These are phyloP conservation scores for Aristolochia fimbriata DNA, from an alignment of 164 flowering plant species.

Conservation along the genomic window DNA sequence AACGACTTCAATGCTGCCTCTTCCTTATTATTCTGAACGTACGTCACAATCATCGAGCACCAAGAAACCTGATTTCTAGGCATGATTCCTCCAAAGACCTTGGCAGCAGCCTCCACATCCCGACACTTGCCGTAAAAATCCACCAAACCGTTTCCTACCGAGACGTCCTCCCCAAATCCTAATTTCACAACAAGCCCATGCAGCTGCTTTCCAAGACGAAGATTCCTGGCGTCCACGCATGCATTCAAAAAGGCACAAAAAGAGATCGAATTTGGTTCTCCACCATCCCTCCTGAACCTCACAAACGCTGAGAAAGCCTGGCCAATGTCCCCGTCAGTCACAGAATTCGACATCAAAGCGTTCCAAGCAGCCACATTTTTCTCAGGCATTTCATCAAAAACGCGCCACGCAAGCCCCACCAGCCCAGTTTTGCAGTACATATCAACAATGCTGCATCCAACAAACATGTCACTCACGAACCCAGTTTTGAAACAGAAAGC, in stretches of 20 bases:
- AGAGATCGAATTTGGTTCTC: constrained; percentile 52
- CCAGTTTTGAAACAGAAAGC: constrained; percentile 44
- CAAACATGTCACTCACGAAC: constrained; percentile 40
- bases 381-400: constrained; percentile 83
- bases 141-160: constrained; percentile 61
- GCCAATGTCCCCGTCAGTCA: constrained; percentile 31
- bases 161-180: constrained; percentile 44
- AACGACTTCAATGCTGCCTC: constrained; percentile 56
- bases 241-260: constrained; percentile 80
- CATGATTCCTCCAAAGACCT: constrained; percentile 35
- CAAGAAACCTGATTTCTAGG: constrained; percentile 58
- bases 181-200: constrained; percentile 44
- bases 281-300: constrained; percentile 34
- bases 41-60: constrained; percentile 61
- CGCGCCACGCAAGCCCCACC: constrained; percentile 29
- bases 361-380: constrained; percentile 65
- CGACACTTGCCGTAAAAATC: constrained; percentile 86
- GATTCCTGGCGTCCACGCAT: constrained; percentile 38
- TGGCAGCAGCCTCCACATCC: constrained; percentile 29
- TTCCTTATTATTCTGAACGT: constrained; percentile 61
- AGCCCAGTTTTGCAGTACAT: constrained; percentile 59
- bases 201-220: constrained; percentile 44
- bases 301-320: constrained; percentile 40
- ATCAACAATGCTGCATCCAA: constrained; percentile 68
- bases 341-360: constrained; percentile 60